Base-by-base conservation (phyloP, 2,329 filamentous ascomycete species). In the Fusarium sp. region DNA sequence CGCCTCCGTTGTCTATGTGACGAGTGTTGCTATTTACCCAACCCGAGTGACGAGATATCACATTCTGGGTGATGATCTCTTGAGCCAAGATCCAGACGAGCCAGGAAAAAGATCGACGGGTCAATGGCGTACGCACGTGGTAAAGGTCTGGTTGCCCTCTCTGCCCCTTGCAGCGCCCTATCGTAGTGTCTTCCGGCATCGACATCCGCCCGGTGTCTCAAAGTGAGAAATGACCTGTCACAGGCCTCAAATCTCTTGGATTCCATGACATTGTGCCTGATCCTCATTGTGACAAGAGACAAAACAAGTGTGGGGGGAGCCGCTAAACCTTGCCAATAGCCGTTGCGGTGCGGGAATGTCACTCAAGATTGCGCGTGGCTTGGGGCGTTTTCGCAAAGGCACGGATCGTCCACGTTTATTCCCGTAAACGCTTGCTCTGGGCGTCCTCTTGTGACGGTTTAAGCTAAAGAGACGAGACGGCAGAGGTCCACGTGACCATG, bases 341-440 rank as follows among this genome's bases (percentile, higher is more conserved):
- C 58, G 72, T 65, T 75, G 58, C 23, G 25, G 54, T 27, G 59
- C 3, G 45, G 23, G 2, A 23, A 59, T 61, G 37, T 43, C 20
- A 54, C 27, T 64, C 59, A 50, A 54, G 56, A 32, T 32, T 59
- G 23, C 20, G 13, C 60, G 37, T 18, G 23, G 34, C 25, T 20
- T 34, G 13, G 34, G 61, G 61, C 61, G 48, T 56, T 64, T 39
- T 41, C 45, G 23, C 45, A 32, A 34, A 70, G 68, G 37, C 48
- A 73, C 32, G 20, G 72, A 74, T 75, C 72, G 70, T 20, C 64
- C 16, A 41, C 18, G 14, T 16, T 52, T 57, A 65, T 68, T 68
- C 50, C 67, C 23, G 37, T 18, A 25, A 65, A 34, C 23, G 16
- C 18, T 30, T 30, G 18, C 34, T 27, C 25, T 41, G 39, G 16